phyloP scores from a whole-genome alignment of 108 stramenopile genomes.

The Pseudonitzschia multistriata region DNA sequence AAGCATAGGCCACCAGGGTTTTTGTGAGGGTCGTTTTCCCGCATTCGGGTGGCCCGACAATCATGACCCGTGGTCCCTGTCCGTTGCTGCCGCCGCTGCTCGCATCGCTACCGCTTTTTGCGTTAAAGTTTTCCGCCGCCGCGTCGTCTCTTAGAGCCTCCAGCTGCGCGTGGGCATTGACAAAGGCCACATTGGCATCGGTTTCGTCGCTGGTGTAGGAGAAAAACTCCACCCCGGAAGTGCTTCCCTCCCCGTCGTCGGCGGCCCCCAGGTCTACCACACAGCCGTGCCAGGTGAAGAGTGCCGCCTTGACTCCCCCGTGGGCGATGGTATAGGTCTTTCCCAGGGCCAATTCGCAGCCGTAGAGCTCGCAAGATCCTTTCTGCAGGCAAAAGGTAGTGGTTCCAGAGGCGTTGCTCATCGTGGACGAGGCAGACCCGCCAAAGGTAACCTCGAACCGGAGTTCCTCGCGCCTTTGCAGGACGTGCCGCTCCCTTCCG shows the following conservation, averaged over 20 bases:
- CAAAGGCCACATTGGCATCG: constrained; percentile 74
- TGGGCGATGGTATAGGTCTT: constrained; percentile 47
- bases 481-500: constrained; percentile 38
- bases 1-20: constrained; percentile 73
- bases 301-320: constrained; percentile 67
- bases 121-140: constrained; percentile 23
- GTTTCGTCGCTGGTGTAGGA: constrained; percentile 73
- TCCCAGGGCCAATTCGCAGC: constrained; percentile 59
- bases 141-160: constrained; percentile 87
- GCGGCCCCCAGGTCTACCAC: constrained; percentile 57
- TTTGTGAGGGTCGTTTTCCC: constrained; percentile 79
- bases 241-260: not conserved
- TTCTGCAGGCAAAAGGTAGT: constrained; percentile 32
- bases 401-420: constrained; percentile 6
- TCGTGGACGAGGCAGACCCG: constrained; percentile 4
- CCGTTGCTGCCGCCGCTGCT: constrained; percentile 1
- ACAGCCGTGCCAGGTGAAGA: constrained; percentile 92
- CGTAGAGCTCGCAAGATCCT: constrained; percentile 55
- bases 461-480: constrained; percentile 50
- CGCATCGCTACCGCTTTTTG: constrained; percentile 2
- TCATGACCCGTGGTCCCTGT: constrained; percentile 79
- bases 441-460: constrained; percentile 57
- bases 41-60: constrained; percentile 76
- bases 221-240: constrained; percentile 41
- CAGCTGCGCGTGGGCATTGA: constrained; percentile 90